Evolutionary conservation across 2,329 filamentous ascomycete genomes (phyloP).

Genomic region (Ophiostoma piceae): DNA sequence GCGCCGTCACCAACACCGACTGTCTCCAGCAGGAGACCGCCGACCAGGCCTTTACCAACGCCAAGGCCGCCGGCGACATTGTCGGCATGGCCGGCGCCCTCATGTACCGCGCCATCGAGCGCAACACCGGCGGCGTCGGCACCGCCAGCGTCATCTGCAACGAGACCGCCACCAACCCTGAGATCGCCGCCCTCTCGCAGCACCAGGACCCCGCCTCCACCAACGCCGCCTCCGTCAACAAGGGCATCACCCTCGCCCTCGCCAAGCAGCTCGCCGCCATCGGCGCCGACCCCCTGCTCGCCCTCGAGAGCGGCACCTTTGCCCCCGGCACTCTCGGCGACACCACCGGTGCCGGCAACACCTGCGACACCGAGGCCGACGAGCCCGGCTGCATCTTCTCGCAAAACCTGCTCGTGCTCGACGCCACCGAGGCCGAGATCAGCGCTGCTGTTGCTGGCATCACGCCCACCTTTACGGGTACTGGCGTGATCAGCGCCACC

Average conservation of each 20-base stretch:
- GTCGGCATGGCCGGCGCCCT: conserved; percentile 49
- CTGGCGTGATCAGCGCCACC: conserved; percentile 28
- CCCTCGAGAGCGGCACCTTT: conserved; percentile 59
- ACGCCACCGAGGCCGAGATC: conserved; percentile 51
- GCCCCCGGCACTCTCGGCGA: conserved; percentile 47
- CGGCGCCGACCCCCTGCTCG: conserved; percentile 57
- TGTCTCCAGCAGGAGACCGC: conserved; percentile 56
- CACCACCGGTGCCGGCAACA: conserved; percentile 45
- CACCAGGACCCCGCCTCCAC: conserved; percentile 65
- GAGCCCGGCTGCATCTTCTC: conserved; percentile 52
- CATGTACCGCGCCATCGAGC: conserved; percentile 51
- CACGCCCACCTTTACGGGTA: conserved; percentile 28
- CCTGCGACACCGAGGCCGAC: conserved; percentile 48
- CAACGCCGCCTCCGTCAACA: conserved; percentile 48
- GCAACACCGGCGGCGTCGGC: conserved; percentile 56
- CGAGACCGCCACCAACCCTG: conserved; percentile 54
- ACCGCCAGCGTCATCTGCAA: conserved; percentile 53
- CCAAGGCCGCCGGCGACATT: conserved; percentile 50
- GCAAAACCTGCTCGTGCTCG: conserved; percentile 49
- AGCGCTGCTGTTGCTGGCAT: conserved; percentile 43
- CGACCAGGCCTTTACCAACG: conserved; percentile 58
- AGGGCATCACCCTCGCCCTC: conserved; percentile 54
- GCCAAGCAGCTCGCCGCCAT: conserved; percentile 56
- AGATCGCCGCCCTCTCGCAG: conserved; percentile 58
- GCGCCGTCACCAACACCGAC: conserved; percentile 42